These are phyloP conservation scores for Verticillium isaacii DNA, from an alignment of 2,329 filamentous ascomycete genomes.

Conservation along the genomic window DNA sequence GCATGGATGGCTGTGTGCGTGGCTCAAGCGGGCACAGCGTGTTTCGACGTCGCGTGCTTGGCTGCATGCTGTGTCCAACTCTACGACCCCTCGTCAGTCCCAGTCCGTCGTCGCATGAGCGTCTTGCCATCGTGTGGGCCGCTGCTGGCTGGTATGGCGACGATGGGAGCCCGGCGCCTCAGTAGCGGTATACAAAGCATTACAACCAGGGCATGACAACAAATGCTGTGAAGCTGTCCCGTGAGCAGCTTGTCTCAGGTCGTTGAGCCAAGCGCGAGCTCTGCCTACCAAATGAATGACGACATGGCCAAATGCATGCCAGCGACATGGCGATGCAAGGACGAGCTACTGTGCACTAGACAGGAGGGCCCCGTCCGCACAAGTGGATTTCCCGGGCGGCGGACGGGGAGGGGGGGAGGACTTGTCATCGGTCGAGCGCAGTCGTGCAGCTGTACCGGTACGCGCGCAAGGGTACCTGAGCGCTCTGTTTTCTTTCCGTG, in stretches of 20 bases:
- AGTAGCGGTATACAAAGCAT: neutral
- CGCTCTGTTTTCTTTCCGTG: neutral
- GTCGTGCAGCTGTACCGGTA: neutral
- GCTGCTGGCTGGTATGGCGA: neutral
- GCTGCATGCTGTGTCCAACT: neutral
- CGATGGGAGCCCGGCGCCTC: neutral
- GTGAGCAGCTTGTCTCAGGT: neutral
- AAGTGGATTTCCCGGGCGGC: neutral
- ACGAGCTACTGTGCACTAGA: neutral
- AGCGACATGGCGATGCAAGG: neutral
- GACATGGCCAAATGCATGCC: neutral
- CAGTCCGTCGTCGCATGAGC: neutral
- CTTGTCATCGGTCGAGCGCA: neutral
- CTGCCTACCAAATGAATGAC: neutral
- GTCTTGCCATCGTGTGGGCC: neutral
- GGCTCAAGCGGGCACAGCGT: neutral
- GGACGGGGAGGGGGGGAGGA: neutral
- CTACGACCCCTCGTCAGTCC: neutral
- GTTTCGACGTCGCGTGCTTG: neutral
- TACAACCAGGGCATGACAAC: neutral
- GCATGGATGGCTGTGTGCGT: neutral
- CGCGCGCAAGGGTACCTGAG: neutral
- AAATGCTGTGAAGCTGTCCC: neutral
- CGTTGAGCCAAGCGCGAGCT: neutral
- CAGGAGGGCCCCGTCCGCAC: neutral